Evolutionary conservation across 768 basidiomycete genomes (phyloP).

Genomic region (Grammothele lineata): DNA sequence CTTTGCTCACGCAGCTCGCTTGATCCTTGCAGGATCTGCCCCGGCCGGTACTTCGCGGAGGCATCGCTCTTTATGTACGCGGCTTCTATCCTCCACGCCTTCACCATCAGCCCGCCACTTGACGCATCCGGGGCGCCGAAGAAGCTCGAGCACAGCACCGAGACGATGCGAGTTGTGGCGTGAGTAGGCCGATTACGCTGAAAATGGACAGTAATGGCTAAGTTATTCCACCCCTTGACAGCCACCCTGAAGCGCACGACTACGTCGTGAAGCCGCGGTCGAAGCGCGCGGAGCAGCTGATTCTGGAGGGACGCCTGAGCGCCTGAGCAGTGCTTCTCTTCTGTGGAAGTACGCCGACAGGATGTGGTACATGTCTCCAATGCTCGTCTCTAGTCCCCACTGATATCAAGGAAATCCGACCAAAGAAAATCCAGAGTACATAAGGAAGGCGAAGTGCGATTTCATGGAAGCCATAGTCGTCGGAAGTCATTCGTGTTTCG

Average conservation of each 20-base stretch:
- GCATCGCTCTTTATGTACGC: conserved; percentile 1
- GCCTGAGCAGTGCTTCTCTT: no score
- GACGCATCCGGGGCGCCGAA: conserved; percentile 3
- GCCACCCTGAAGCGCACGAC: not conserved
- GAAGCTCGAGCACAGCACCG: not conserved
- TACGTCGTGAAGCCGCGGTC: not conserved
- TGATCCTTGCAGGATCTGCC: not conserved
- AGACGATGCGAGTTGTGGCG: not conserved
- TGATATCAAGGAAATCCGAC: no score
- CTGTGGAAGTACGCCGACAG: no score
- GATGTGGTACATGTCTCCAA: no score
- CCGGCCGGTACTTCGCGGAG: conserved; percentile 7
- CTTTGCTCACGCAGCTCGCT: not conserved
- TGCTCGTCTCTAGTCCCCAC: no score
- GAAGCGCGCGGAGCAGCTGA: not conserved
- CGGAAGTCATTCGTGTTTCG: no score
- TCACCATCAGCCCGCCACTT: conserved; percentile 1
- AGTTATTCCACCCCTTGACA: not conserved
- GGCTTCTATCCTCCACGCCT: conserved; percentile 5
- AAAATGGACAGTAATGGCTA: not conserved
- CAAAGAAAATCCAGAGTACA: no score
- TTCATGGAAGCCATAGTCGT: no score
- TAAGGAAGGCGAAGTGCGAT: no score
- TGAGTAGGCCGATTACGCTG: not conserved
- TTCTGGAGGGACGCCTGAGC: no score